Evolutionary conservation across 1,284 basidiomycete species (phyloP), one percentile per base, ranked within the genome.

Genomic region (Phylloporus sp.): DNA sequence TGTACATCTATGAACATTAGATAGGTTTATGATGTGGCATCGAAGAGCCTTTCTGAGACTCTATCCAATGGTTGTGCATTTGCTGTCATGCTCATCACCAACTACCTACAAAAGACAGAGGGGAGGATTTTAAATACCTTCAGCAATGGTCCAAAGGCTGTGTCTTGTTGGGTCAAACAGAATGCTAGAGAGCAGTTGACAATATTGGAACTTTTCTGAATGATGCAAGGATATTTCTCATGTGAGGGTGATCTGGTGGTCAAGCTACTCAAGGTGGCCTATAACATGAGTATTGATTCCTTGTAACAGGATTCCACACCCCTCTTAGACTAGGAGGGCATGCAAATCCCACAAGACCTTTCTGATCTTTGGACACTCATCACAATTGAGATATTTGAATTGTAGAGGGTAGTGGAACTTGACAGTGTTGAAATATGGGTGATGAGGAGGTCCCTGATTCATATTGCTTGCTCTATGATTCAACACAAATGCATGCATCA

Each of bases 121-220:
- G 83, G 86, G 62, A 73, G 78, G 5, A 79, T 94, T 19, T 91
- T 92, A 0, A 82, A 83, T 41, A 77, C 79, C 4, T 80, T 89
- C 43, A 82, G 80, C 20, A 79, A 82, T 14, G 86, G 92, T 63
- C 89, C 92, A 1, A 85, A 85, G 66, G 84, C 86, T 35, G 89
- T 91, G 3, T 85, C 89, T 5, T 82, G 85, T 49, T 94, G 93
- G 91, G 91, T 90, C 25, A 95, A 94, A 77, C 94, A 95, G 75
- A 91, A 90, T 72, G 77, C 88, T 25, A 89, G 87, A 74, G 93
- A 96, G 77, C 95, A 96, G 75, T 83, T 96, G 39, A 89, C 91
- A 12, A 78, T 95, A 29, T 82, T 96, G 58, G 95, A 97, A 74
- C 83, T 95, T 41, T 97, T 96, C 77, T 94, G 94, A 87, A 85